A percentile compares a stretch with the other conserved stretches of the same genome.
phyloP scores from a whole-genome alignment of 306 rosid species.

The Citrullus colocynthis region DNA sequence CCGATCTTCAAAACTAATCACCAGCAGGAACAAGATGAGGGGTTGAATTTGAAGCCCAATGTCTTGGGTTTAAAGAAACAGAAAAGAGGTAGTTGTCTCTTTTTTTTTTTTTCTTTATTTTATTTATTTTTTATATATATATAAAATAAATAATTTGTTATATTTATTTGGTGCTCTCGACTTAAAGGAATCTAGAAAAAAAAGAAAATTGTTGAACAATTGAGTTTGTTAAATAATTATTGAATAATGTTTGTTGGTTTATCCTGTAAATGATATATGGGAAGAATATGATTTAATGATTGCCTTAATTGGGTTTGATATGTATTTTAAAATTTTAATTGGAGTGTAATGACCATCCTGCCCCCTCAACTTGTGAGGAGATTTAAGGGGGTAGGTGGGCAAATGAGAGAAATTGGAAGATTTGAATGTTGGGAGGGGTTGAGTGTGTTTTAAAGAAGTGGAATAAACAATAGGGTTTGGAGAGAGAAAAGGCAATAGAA shows the following conservation, averaged over 20 bases:
- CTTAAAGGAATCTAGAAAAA: neutral
- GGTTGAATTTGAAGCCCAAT: neutral
- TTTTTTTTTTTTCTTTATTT: neutral
- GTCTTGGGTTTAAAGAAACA: neutral
- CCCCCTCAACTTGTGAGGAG: neutral
- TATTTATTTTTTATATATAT: neutral
- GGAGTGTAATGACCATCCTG: constrained; percentile 7
- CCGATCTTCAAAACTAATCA: too few species aligned
- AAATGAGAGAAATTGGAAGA: neutral
- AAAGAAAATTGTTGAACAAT: neutral
- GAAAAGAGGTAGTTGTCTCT: neutral
- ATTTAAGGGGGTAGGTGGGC: constrained; percentile 16
- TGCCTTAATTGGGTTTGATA: constrained; percentile 14
- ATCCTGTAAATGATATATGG: neutral
- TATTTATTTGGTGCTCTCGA: neutral
- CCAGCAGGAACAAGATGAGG: neutral
- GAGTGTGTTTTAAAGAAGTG: constrained; percentile 25
- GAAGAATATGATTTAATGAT: constrained; percentile 17
- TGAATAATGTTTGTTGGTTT: neutral
- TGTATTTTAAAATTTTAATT: neutral
- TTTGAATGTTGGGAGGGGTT: constrained; percentile 1
- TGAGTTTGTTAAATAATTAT: neutral
- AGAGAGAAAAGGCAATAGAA: constrained; percentile 10
- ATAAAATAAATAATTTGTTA: neutral
- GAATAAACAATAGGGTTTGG: neutral